Conservation (phyloP, 2,329 filamentous ascomycete genomes). For the Lecanosticta acicola region DNA sequence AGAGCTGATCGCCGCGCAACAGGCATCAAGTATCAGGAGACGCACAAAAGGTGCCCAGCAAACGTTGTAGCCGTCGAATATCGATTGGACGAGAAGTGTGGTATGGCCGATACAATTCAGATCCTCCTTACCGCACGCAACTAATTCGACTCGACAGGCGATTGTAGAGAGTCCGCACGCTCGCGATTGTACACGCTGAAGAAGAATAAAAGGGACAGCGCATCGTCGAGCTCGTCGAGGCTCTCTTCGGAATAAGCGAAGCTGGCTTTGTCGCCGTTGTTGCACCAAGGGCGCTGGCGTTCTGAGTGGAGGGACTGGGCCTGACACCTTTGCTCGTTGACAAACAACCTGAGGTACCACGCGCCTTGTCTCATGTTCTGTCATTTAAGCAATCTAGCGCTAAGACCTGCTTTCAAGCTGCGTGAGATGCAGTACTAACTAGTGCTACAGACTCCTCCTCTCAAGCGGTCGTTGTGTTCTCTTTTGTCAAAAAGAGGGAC, state of each 20-base stretch:
- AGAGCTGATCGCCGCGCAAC: conserved; percentile 1
- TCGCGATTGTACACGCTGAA: conserved; percentile 15
- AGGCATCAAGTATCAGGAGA: conserved; percentile 46
- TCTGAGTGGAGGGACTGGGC: not conserved
- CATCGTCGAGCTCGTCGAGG: not conserved
- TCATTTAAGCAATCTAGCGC: not conserved
- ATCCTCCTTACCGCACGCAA: not conserved
- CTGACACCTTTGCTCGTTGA: conserved; percentile 2
- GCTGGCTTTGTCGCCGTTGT: not conserved
- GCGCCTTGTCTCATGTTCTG: conserved; percentile 3
- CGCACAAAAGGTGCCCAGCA: conserved; percentile 51
- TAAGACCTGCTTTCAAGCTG: too few species aligned
- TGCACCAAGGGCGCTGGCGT: not conserved
- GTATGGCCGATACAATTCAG: conserved; percentile 29
- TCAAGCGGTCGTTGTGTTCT: too few species aligned
- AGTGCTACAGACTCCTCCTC: too few species aligned
- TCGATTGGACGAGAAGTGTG: conserved; percentile 44
- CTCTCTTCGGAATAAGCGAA: conserved; percentile 1
- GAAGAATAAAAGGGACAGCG: conserved; percentile 15
- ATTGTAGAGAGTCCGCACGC: conserved; percentile 16
- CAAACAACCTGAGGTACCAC: conserved; percentile 3
- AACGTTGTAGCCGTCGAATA: conserved; percentile 52
- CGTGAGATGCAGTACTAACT: too few species aligned
- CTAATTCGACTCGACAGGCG: conserved; percentile 9
- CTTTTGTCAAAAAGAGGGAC: too few species aligned